Evolutionary conservation across 306 rosid genomes (phyloP), one percentile per base, ranked within the genome.

Genomic region (Rosa rugosa): DNA sequence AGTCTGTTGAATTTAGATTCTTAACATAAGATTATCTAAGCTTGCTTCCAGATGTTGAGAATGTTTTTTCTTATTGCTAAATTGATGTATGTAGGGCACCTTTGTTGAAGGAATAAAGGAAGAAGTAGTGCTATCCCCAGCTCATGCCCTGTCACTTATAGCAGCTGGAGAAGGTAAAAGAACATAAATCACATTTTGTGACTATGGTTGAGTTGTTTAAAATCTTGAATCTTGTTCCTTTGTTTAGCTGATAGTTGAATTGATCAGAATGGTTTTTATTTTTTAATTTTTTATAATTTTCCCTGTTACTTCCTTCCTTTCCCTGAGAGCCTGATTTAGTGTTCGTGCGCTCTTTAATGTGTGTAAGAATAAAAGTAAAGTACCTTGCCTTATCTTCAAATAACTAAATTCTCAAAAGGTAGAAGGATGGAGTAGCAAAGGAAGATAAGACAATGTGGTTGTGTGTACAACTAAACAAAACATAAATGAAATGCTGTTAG

Each of bases 61-160:
- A 13, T 71, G 51, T 20, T 68, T 64, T 27, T 16, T 45, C 77
- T 69, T 69, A 84, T 80, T 73, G 67, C 71, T 72, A 79, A 78
- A 80, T 82, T 82, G 59, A 74, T 81, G 80, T 59, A 36, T 79
- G 85, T 72, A 96, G 99, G 99, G 99, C 8, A 93, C 97, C 62
- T 96, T 86, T 87, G 97, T 96, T 63, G 98, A 96, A 86, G 99
- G 99, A 82, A 84, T 93, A 76, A 96, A 96, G 84, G 99, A 96
- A 88, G 99, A 96, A 83, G 99, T 96, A 82, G 99, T 96, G 17
- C 87, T 96, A 44, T 96, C 99, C 85, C 99, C 99, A 67, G 99
- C 99, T 88, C 99, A 96, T 64, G 98, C 96, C 50, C 91, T 96
- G 75, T 96, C 99, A 44, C 94, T 96, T 62, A 96, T 96, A 81